A percentile compares a stretch with the other conserved stretches of the same genome.
phyloP scores from a whole-genome alignment of 208 protist species.

The Novymonas esmeraldas region DNA sequence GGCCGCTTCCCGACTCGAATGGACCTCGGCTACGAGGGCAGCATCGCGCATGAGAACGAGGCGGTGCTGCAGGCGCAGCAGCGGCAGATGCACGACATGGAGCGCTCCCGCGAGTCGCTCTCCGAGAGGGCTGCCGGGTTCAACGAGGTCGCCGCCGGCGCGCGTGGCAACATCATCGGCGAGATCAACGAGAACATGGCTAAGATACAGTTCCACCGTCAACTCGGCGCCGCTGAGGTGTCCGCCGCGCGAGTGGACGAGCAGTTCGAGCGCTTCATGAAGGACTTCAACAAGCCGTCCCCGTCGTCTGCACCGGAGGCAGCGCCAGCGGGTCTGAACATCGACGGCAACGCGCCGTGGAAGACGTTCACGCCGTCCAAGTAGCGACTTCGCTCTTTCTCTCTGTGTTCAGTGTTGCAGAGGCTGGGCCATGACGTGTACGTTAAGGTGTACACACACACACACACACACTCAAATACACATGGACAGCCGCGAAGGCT shows the following conservation, averaged over 20 bases:
- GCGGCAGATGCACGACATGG: slow-evolving; percentile 65
- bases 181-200: slow-evolving; percentile 84
- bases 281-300: slow-evolving; percentile 57
- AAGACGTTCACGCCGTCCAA: slow-evolving; percentile 70
- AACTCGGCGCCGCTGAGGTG: slow-evolving; percentile 70
- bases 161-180: slow-evolving; percentile 38
- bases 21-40: slow-evolving; percentile 89
- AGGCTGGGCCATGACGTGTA: no score
- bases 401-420: not conserved
- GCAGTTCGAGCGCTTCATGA: slow-evolving; percentile 91
- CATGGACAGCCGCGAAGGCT: not conserved
- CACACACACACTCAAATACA: not conserved
- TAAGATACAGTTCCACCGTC: slow-evolving; percentile 78
- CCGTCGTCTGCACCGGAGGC: slow-evolving; percentile 5
- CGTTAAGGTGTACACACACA: not conserved
- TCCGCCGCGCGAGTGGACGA: slow-evolving; percentile 80
- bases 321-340: slow-evolving; percentile 40
- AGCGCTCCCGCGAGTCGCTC: slow-evolving; percentile 32
- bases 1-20: slow-evolving; percentile 72
- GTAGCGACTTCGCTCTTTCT: slow-evolving; percentile 3
- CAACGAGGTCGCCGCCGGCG: slow-evolving; percentile 19
- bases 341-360: slow-evolving; percentile 85
- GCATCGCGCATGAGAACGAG: slow-evolving; percentile 63
- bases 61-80: slow-evolving; percentile 38
- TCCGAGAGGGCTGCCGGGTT: slow-evolving; percentile 29